These are phyloP conservation scores for Saccharomyces kudriavzevii DNA, from an alignment of 805 yeast genomes.

Conservation along the genomic window DNA sequence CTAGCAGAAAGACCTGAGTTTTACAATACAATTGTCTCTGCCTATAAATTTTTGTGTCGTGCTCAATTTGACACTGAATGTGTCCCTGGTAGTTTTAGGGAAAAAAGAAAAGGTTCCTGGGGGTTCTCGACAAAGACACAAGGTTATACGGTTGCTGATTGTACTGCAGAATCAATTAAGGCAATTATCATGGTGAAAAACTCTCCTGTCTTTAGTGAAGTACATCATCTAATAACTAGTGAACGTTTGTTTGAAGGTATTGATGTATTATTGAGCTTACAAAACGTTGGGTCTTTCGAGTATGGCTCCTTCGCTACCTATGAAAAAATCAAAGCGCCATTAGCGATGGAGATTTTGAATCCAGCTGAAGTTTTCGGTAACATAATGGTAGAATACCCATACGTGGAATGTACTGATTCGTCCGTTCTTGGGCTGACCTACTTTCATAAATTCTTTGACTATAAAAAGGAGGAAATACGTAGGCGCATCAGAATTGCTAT, in stretches of 20 bases:
- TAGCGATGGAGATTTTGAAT: conserved; percentile 65
- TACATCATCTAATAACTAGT: conserved; percentile 46
- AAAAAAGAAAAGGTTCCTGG: conserved; percentile 83
- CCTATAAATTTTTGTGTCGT: conserved; percentile 63
- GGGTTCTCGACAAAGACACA: conserved; percentile 93
- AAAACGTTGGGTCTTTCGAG: conserved; percentile 70
- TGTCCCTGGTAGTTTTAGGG: conserved; percentile 71
- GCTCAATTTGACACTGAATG: conserved; percentile 83
- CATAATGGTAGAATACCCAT: conserved; percentile 97
- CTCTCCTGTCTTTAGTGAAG: conserved; percentile 41
- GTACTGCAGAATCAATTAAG: conserved; percentile 92
- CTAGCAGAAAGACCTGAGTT: conserved; percentile 62
- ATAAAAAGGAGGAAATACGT: conserved; percentile 57
- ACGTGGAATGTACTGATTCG: conserved; percentile 96
- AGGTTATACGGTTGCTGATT: conserved; percentile 94
- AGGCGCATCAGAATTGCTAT: conserved; percentile 69
- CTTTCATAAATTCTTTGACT: conserved; percentile 58
- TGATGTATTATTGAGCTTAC: conserved; percentile 67
- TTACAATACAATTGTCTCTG: conserved; percentile 51
- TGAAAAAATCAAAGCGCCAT: conserved; percentile 77
- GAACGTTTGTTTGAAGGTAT: conserved; percentile 57
- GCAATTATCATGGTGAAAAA: conserved; percentile 88
- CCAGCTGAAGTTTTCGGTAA: conserved; percentile 98
- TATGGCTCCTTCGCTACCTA: conserved; percentile 90
- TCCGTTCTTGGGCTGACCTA: conserved; percentile 81